phyloP scores from a whole-genome alignment of 371 early-diverging fungal species.

The Rhizopus arrhizus region DNA sequence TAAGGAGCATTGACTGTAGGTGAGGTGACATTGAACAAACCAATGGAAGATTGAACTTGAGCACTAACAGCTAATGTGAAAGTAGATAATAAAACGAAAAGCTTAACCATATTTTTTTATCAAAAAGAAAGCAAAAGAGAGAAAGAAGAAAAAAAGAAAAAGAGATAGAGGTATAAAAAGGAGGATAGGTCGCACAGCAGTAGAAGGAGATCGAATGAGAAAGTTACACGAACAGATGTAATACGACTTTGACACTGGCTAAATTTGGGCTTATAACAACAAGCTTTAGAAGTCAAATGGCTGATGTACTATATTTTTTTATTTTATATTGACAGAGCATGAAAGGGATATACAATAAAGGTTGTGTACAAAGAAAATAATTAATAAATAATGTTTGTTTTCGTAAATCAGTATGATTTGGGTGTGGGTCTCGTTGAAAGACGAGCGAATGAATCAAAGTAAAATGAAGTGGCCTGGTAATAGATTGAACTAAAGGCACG shows the following conservation, averaged over 20 bases:
- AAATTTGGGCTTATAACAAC: no score
- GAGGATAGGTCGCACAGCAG: no score
- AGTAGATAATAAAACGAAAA: conserved; percentile 16
- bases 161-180: neutral
- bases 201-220: no score
- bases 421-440: conserved; percentile 6
- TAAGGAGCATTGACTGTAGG: conserved; percentile 38
- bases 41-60: conserved; percentile 28
- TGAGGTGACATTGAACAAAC: conserved; percentile 33
- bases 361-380: no score
- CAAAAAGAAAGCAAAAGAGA: neutral
- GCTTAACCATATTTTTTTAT: conserved; percentile 6
- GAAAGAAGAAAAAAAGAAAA: neutral
- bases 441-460: conserved; percentile 12
- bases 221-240: no score
- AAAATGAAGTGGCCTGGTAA: conserved; percentile 10
- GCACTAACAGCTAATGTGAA: conserved; percentile 15
- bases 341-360: no score
- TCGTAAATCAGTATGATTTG: neutral
- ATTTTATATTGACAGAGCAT: no score
- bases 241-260: no score
- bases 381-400: no score
- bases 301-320: no score
- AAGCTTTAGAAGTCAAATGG: no score
- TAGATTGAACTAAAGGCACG: conserved; percentile 23